phyloP scores from a whole-genome alignment of 1,284 basidiomycete species.

The Ganoderma multipileum region DNA sequence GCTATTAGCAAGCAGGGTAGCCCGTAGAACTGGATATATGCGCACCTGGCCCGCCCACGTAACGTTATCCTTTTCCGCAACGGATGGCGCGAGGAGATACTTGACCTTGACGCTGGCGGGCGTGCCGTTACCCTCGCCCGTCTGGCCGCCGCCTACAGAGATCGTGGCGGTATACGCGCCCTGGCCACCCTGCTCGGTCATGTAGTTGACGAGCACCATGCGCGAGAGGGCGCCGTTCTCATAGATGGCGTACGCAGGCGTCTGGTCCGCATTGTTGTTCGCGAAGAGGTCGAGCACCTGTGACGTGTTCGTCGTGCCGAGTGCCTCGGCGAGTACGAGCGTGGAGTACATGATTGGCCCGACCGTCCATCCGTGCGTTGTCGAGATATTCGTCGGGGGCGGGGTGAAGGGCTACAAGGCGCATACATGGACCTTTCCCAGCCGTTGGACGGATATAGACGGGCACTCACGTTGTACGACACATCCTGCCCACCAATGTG shows the following conservation, averaged over 20 bases:
- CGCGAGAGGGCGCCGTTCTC: constrained; percentile 61
- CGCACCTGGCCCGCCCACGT: constrained; percentile 65
- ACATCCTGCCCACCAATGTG: constrained; percentile 72
- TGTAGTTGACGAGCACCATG: constrained; percentile 73
- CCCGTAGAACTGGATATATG: neutral
- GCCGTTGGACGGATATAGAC: too few relatives aligned
- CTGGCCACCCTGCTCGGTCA: constrained; percentile 57
- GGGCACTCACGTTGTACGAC: constrained; percentile 64
- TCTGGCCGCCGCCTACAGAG: constrained; percentile 51
- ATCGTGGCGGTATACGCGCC: constrained; percentile 56
- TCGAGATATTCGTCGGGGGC: constrained; percentile 66
- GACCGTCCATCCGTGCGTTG: constrained; percentile 65
- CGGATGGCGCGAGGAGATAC: constrained; percentile 59
- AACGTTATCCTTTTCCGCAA: constrained; percentile 71
- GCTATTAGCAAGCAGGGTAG: neutral
- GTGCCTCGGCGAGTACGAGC: constrained; percentile 69
- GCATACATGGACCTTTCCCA: neutral
- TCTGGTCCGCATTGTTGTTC: constrained; percentile 56
- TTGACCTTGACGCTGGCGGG: constrained; percentile 55
- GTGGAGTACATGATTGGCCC: constrained; percentile 75
- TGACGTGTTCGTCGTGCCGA: constrained; percentile 65
- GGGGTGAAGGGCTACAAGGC: constrained; percentile 54
- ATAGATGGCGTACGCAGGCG: constrained; percentile 79
- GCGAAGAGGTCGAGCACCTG: constrained; percentile 66
- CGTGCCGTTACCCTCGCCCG: constrained; percentile 42